A percentile compares a stretch with the other conserved stretches of the same genome.
Conservation (phyloP, 2,329 filamentous ascomycete species). For the Pezicula rhizophila region DNA sequence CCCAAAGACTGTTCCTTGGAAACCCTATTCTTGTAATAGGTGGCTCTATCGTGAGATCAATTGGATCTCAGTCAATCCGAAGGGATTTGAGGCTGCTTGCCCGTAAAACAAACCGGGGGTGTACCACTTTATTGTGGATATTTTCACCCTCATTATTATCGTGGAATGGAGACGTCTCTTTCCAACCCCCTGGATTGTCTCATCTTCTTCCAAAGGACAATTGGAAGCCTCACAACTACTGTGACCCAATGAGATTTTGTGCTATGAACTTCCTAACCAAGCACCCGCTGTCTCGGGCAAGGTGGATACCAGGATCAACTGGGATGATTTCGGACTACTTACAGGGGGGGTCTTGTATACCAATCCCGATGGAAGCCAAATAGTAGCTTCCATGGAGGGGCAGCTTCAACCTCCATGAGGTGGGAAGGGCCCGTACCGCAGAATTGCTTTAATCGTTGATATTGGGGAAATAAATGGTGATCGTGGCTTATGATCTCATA, state of each 20-base stretch:
- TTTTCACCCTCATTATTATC: conserved; percentile 1
- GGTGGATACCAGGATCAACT: not conserved
- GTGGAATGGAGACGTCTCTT: not conserved
- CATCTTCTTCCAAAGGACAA: not conserved
- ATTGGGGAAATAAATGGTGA: too few relatives aligned
- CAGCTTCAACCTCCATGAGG: not conserved
- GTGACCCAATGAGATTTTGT: not conserved
- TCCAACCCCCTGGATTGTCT: not conserved
- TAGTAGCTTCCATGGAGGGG: not conserved
- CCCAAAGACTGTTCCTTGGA: conserved; percentile 1
- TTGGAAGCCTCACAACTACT: not conserved
- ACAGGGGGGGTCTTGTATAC: not conserved
- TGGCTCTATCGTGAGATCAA: not conserved
- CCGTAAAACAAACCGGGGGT: not conserved
- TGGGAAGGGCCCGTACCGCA: conserved; percentile 1
- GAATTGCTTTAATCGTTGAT: too few relatives aligned
- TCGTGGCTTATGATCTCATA: too few relatives aligned
- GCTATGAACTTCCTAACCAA: not conserved
- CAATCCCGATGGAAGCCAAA: conserved; percentile 1
- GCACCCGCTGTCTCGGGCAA: not conserved
- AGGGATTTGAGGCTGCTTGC: not conserved
- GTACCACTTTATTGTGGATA: not conserved
- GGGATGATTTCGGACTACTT: not conserved
- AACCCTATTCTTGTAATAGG: not conserved
- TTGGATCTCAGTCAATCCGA: not conserved